A percentile compares a stretch with the other conserved stretches of the same genome.
These are phyloP conservation scores for Erodium maritimum DNA, from an alignment of 345 rosid species.

Conservation along the genomic window DNA sequence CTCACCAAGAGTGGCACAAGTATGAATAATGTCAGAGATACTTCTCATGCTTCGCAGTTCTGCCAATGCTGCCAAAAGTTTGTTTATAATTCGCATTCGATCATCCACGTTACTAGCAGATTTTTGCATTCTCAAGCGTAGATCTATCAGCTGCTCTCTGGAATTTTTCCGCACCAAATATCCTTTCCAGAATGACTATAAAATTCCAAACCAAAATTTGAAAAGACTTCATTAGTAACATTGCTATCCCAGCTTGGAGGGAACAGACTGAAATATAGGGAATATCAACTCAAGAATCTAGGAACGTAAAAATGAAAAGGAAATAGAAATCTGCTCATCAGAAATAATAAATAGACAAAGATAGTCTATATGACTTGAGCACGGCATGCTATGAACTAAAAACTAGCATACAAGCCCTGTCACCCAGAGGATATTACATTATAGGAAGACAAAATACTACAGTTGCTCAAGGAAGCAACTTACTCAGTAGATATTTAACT, in stretches of 20 bases:
- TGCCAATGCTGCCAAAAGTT: conserved; percentile 61
- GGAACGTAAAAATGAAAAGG: too few relatives aligned
- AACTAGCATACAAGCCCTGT: too few relatives aligned
- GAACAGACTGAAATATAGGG: neutral
- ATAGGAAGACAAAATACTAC: too few relatives aligned
- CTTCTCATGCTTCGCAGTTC: conserved; percentile 69
- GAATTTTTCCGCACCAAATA: conserved; percentile 58
- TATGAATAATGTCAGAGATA: conserved; percentile 69
- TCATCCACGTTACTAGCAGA: conserved; percentile 79
- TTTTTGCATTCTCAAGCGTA: conserved; percentile 52
- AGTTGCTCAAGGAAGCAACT: too few relatives aligned
- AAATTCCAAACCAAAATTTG: conserved; percentile 9
- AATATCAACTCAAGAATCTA: too few relatives aligned
- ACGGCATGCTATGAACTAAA: too few relatives aligned
- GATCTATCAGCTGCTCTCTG: conserved; percentile 40
- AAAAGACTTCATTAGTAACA: neutral
- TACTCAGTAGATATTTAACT: too few relatives aligned
- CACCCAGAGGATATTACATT: too few relatives aligned
- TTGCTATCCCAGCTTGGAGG: neutral
- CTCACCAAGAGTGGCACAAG: conserved; percentile 68
- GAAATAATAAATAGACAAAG: too few relatives aligned
- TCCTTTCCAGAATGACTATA: conserved; percentile 79
- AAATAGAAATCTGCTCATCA: too few relatives aligned
- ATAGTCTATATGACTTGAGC: too few relatives aligned
- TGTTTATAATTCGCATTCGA: conserved; percentile 63